Evolutionary conservation across 768 basidiomycete species (phyloP).

Genomic region (Dictyophora rubrovolvata): DNA sequence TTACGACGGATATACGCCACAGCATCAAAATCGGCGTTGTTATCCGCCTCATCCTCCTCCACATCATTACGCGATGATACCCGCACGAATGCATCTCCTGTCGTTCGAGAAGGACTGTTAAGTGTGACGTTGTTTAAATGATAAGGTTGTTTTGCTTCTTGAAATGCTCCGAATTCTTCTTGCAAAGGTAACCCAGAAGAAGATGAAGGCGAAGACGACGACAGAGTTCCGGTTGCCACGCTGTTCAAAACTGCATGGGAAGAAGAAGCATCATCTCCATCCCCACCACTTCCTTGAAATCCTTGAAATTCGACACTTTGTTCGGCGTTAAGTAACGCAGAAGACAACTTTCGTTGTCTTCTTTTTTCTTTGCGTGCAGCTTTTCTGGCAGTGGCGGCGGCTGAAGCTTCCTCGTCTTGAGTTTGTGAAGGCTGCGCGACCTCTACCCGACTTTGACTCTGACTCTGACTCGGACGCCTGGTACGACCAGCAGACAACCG

Average conservation of each 20-base stretch:
- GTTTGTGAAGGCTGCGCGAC: slow-evolving; percentile 17
- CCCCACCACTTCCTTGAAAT: slow-evolving; percentile 45
- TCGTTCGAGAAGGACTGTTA: slow-evolving; percentile 10
- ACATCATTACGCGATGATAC: slow-evolving; percentile 22
- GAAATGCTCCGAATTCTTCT: slow-evolving; percentile 22
- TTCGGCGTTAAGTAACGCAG: slow-evolving; percentile 23
- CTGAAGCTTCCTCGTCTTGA: slow-evolving; percentile 19
- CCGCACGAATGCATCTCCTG: not conserved
- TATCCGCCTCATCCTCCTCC: slow-evolving; percentile 28
- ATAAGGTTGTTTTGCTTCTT: not conserved
- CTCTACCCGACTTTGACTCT: slow-evolving; percentile 17
- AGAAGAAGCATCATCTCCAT: too few relatives aligned
- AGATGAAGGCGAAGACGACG: slow-evolving; percentile 12
- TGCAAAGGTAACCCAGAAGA: not conserved
- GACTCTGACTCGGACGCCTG: slow-evolving; percentile 17
- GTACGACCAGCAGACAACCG: slow-evolving; percentile 28
- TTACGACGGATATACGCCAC: slow-evolving; percentile 34
- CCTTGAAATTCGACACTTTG: slow-evolving; percentile 47
- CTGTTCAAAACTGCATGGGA: too few relatives aligned
- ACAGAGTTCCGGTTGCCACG: slow-evolving; percentile 9
- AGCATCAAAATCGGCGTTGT: slow-evolving; percentile 50
- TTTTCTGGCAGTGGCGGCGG: slow-evolving; percentile 17
- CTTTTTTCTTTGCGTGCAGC: slow-evolving; percentile 30
- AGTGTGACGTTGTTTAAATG: slow-evolving; percentile 7
- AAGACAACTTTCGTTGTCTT: slow-evolving; percentile 33